Conservation (phyloP, 2,329 filamentous ascomycete species). For the Penicillium frequentans region DNA sequence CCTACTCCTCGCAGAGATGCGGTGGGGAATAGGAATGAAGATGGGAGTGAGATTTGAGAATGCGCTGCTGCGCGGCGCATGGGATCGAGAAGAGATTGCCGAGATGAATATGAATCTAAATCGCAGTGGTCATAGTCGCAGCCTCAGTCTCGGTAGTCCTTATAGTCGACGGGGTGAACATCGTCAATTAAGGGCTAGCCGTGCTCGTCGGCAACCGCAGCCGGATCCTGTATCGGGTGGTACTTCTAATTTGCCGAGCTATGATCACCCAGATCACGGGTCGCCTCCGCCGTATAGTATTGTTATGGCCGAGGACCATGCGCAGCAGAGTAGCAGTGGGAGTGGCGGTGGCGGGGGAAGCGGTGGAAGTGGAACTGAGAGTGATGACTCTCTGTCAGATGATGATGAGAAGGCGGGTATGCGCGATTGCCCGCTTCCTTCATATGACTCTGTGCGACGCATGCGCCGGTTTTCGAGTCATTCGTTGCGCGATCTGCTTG, state of each 20-base stretch:
- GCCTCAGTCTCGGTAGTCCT: not conserved
- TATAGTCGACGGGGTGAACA: not conserved
- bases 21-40: slow-evolving; percentile 14
- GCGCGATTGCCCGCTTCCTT: slow-evolving; percentile 6
- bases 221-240: not conserved
- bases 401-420: not conserved
- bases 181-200: not conserved
- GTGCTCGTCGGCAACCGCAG: not conserved
- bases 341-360: not conserved
- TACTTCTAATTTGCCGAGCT: not conserved
- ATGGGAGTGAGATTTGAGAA: slow-evolving; percentile 16
- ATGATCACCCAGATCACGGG: not conserved
- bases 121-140: not conserved
- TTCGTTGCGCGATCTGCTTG: slow-evolving; percentile 19
- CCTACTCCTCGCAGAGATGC: slow-evolving; percentile 12
- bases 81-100: not conserved
- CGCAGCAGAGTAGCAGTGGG: not conserved
- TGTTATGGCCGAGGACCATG: not conserved
- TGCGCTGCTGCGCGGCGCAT: slow-evolving; percentile 7
- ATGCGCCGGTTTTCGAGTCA: slow-evolving; percentile 13
- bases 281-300: slow-evolving; percentile 14
- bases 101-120: not conserved
- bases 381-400: not conserved
- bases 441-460: slow-evolving; percentile 19
- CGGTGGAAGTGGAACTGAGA: not conserved